Evolutionary conservation across 2,329 filamentous ascomycete genomes (phyloP).

Genomic region (Botrytis medusae): DNA sequence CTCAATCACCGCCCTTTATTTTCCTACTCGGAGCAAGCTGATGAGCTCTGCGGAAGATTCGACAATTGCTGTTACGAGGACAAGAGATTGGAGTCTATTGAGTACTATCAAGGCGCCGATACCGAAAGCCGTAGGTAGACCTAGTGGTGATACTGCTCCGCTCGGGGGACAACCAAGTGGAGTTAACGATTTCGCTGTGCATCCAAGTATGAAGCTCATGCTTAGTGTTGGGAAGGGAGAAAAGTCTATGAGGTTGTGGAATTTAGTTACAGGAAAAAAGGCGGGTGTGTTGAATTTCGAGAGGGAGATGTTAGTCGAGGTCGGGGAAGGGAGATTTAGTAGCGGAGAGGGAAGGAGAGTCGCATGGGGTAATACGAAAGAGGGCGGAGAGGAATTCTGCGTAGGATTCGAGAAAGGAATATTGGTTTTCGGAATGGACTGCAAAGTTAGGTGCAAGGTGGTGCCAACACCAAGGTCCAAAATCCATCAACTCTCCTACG

Average conservation of each 20-base stretch:
- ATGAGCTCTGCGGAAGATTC: conserved; percentile 89
- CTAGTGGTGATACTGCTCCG: conserved; percentile 85
- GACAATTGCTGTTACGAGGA: conserved; percentile 82
- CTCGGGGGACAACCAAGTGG: conserved; percentile 80
- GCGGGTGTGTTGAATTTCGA: conserved; percentile 88
- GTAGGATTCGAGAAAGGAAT: conserved; percentile 86
- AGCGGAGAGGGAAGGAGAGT: conserved; percentile 82
- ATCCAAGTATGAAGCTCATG: conserved; percentile 96
- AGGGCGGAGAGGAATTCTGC: conserved; percentile 75
- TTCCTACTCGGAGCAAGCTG: conserved; percentile 84
- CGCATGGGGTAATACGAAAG: conserved; percentile 71
- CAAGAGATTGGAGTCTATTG: conserved; percentile 84
- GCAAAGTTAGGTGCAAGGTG: conserved; percentile 73
- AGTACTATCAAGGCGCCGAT: conserved; percentile 87
- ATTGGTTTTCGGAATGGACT: conserved; percentile 85
- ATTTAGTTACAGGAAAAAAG: conserved; percentile 93
- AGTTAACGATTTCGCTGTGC: conserved; percentile 91
- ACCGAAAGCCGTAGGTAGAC: conserved; percentile 75
- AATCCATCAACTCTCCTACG: conserved; percentile 77
- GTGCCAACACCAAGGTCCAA: conserved; percentile 69
- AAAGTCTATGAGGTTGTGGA: conserved; percentile 91
- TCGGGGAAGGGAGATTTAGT: conserved; percentile 73
- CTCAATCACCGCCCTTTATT: conserved; percentile 74
- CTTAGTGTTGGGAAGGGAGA: conserved; percentile 89
- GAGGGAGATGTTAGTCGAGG: conserved; percentile 67